phyloP scores from a whole-genome alignment of 164 flowering plant species.

The Vitis cinerea region DNA sequence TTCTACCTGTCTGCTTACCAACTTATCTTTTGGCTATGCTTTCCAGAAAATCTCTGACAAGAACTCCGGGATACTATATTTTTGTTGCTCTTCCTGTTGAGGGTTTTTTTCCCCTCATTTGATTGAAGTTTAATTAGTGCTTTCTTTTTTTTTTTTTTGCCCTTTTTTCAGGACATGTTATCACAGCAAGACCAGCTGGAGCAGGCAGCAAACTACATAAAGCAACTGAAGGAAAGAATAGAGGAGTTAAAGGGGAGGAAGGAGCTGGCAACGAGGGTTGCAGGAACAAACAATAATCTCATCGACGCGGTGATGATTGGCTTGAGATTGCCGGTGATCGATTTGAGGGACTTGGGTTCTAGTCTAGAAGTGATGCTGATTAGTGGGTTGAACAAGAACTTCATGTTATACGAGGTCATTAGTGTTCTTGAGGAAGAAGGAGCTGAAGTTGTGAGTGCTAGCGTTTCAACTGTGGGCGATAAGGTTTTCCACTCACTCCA shows the following conservation, averaged over 20 bases:
- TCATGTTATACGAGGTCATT: conserved; percentile 42
- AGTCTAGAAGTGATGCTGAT: conserved; percentile 43
- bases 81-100: too few relatives aligned
- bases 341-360: conserved; percentile 44
- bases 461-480: conserved; percentile 28
- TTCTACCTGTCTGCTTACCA: too few relatives aligned
- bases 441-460: conserved; percentile 48
- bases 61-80: too few relatives aligned
- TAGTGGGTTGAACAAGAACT: conserved; percentile 33
- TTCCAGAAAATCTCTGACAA: too few relatives aligned
- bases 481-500: conserved; percentile 44
- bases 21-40: too few relatives aligned
- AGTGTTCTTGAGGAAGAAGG: conserved; percentile 50
- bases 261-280: conserved; percentile 14
- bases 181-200: conserved; percentile 45
- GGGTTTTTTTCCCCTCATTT: neutral
- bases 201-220: conserved; percentile 34
- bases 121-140: neutral
- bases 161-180: conserved; percentile 23
- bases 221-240: conserved; percentile 27
- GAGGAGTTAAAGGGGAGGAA: conserved; percentile 33
- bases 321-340: conserved; percentile 34
- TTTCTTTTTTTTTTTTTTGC: neutral
- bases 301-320: conserved; percentile 4
- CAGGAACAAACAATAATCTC: neutral